Evolutionary conservation across 495 filamentous ascomycete genomes (phyloP).

Genomic region (Lasiosphaeris hirsuta): DNA sequence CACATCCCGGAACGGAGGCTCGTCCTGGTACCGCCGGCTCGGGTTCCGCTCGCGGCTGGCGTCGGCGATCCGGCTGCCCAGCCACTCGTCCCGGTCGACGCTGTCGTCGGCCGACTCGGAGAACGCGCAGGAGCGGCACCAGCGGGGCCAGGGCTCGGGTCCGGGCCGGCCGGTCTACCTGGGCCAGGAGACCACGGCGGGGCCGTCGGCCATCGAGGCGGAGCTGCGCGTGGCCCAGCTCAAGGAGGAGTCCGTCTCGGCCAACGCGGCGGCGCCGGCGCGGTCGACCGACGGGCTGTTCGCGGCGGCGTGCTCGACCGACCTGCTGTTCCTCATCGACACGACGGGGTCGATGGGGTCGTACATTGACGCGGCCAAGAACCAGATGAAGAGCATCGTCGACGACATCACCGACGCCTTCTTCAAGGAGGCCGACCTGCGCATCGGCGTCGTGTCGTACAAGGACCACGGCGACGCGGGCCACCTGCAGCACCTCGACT

Average conservation of each 20-base stretch:
- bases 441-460: constrained; percentile 41
- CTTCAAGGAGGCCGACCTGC: constrained; percentile 40
- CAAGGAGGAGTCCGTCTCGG: constrained; percentile 17
- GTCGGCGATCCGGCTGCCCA: too few species aligned
- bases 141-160: too few species aligned
- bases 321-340: constrained; percentile 41
- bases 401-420: constrained; percentile 31
- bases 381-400: constrained; percentile 34
- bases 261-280: constrained; percentile 7
- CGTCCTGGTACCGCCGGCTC: too few species aligned
- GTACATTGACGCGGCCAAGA: constrained; percentile 34
- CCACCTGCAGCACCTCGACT: constrained; percentile 38
- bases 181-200: background rate
- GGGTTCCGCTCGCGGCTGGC: too few species aligned
- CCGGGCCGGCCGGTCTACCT: too few species aligned
- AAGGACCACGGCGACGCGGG: constrained; percentile 32
- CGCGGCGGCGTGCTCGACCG: constrained; percentile 33
- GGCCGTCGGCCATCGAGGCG: constrained; percentile 19
- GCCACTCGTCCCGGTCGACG: too few species aligned
- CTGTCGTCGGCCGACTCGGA: too few species aligned
- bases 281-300: constrained; percentile 25
- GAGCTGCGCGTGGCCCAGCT: constrained; percentile 25
- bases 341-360: constrained; percentile 33
- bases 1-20: too few species aligned
- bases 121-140: too few species aligned